A percentile compares a stretch with the other conserved stretches of the same genome.
Conservation (phyloP, 495 filamentous ascomycete species). For the Pyronema omphalodes region DNA sequence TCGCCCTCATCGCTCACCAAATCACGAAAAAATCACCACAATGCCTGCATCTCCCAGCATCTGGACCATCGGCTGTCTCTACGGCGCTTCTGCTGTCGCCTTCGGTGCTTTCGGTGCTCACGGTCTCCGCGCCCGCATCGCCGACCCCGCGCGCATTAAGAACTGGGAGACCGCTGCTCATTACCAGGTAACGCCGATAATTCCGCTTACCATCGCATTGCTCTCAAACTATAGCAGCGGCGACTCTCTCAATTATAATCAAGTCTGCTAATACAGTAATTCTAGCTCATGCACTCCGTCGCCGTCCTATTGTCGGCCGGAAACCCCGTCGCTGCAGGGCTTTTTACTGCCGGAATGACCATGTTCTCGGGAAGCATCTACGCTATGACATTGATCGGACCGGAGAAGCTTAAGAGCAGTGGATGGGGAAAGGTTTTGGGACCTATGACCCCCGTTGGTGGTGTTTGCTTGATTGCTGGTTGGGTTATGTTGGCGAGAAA, state of each 20-base stretch:
- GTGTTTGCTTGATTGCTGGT: conserved; percentile 38
- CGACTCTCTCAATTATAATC: neutral
- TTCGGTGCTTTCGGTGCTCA: conserved; percentile 47
- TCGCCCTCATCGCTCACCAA: neutral
- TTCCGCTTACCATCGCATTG: neutral
- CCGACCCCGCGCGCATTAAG: conserved; percentile 34
- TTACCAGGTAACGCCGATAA: conserved; percentile 33
- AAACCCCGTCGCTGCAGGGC: conserved; percentile 28
- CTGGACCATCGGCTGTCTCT: conserved; percentile 41
- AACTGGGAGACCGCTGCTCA: conserved; percentile 42
- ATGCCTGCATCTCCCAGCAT: conserved; percentile 21
- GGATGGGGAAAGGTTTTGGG: conserved; percentile 29
- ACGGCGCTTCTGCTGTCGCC: conserved; percentile 39
- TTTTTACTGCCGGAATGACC: conserved; percentile 30
- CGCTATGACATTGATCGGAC: conserved; percentile 34
- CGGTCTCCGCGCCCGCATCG: conserved; percentile 38
- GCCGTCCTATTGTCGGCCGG: conserved; percentile 33
- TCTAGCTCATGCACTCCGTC: conserved; percentile 39
- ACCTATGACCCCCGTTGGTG: conserved; percentile 42
- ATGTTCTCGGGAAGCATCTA: conserved; percentile 46
- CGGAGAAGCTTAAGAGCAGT: conserved; percentile 28
- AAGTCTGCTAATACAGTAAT: neutral
- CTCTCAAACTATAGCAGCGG: neutral
- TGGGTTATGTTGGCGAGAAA: conserved; percentile 33
- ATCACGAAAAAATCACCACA: neutral